These are phyloP conservation scores for Fusarium pseudograminearum DNA, from an alignment of 2,329 filamentous ascomycete genomes.

Conservation along the genomic window DNA sequence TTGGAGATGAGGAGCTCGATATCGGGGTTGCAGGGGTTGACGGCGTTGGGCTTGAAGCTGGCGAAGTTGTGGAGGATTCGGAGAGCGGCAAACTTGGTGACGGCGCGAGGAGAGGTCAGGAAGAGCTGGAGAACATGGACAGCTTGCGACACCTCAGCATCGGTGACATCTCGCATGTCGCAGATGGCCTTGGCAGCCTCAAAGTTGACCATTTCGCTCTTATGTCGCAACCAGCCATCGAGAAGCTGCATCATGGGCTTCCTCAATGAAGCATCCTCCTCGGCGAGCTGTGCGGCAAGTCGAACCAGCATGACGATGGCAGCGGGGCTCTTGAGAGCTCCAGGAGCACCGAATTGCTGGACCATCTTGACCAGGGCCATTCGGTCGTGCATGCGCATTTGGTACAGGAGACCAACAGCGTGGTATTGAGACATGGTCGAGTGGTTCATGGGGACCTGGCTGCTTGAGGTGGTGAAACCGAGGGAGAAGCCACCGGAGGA, in stretches of 20 bases:
- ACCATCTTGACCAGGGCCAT: slow-evolving; percentile 99
- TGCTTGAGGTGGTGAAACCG: slow-evolving; percentile 85
- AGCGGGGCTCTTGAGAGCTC: slow-evolving; percentile 93
- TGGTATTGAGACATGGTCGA: slow-evolving; percentile 99
- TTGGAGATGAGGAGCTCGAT: slow-evolving; percentile 98
- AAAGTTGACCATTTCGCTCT: slow-evolving; percentile 99
- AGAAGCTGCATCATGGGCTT: slow-evolving; percentile 98
- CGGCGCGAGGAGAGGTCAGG: slow-evolving; percentile 92
- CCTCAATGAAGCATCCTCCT: slow-evolving; percentile 88
- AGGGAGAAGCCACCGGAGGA: slow-evolving; percentile 90
- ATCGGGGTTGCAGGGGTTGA: slow-evolving; percentile 94
- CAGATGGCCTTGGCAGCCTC: slow-evolving; percentile 98
- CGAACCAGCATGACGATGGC: slow-evolving; percentile 93
- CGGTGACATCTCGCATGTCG: slow-evolving; percentile 91
- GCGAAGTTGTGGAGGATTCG: slow-evolving; percentile 97
- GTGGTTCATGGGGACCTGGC: slow-evolving; percentile 83
- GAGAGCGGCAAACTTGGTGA: slow-evolving; percentile 97
- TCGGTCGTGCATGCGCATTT: slow-evolving; percentile 96
- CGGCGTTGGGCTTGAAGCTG: slow-evolving; percentile 93
- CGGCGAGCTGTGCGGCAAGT: slow-evolving; percentile 90
- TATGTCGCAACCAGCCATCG: slow-evolving; percentile 96
- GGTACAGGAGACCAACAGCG: slow-evolving; percentile 95
- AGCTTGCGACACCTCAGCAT: slow-evolving; percentile 89
- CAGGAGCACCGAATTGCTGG: slow-evolving; percentile 94
- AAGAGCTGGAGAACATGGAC: slow-evolving; percentile 97